Evolutionary conservation across 169 alveolate genomes (phyloP).

Genomic region (Eimeria brunetti): DNA sequence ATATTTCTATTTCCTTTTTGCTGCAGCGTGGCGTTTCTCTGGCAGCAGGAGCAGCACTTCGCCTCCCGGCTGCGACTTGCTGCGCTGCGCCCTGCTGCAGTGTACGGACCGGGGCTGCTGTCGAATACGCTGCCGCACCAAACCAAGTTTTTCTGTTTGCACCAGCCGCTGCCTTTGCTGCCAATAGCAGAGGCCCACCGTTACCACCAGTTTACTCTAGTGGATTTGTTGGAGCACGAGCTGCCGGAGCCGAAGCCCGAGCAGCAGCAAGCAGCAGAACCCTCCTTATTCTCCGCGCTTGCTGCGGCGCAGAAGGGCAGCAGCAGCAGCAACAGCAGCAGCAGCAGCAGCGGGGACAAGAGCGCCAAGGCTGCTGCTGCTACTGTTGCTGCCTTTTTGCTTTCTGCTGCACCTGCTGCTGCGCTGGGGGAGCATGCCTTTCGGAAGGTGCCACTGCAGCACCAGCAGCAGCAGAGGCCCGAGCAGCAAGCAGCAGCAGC

Average conservation of each 20-base stretch:
- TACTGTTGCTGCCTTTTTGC: conserved; percentile 34
- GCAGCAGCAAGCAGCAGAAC: not conserved
- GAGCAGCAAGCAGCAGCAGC: conserved; percentile 26
- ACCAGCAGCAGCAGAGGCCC: conserved; percentile 48
- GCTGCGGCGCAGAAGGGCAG: not conserved
- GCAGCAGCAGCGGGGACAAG: conserved; percentile 50
- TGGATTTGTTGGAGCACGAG: conserved; percentile 51
- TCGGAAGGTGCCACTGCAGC: conserved; percentile 70
- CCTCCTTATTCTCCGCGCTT: not conserved
- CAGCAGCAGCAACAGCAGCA: conserved; percentile 24
- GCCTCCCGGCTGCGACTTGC: conserved; percentile 26
- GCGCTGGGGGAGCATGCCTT: conserved; percentile 61
- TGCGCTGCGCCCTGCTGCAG: conserved; percentile 22
- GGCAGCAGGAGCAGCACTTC: conserved; percentile 60
- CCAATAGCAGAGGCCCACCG: conserved; percentile 63
- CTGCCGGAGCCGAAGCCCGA: not conserved
- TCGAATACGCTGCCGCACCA: conserved; percentile 53
- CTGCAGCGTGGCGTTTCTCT: conserved; percentile 18
- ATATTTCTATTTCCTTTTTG: not conserved
- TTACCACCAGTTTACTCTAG: conserved; percentile 46
- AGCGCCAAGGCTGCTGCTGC: conserved; percentile 61
- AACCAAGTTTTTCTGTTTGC: conserved; percentile 42
- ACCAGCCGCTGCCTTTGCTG: conserved; percentile 61
- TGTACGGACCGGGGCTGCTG: conserved; percentile 44
- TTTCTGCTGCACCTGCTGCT: conserved; percentile 68